These are phyloP conservation scores for Candida railenensis DNA, from an alignment of 805 yeast species.

Conservation along the genomic window DNA sequence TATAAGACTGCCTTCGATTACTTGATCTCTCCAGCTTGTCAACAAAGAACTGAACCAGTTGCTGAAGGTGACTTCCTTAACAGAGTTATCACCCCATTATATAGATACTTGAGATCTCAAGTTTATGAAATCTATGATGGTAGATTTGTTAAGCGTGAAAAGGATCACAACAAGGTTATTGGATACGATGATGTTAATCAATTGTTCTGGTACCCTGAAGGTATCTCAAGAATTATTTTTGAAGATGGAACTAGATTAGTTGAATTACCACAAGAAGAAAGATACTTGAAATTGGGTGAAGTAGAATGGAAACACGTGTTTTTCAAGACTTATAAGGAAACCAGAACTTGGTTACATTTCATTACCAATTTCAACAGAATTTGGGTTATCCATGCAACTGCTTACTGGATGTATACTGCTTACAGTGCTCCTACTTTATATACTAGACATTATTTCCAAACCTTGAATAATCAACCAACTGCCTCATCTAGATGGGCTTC, in stretches of 20 bases:
- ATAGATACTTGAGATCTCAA: slow-evolving; percentile 74
- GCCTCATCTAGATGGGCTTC: slow-evolving; percentile 93
- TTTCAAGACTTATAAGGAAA: slow-evolving; percentile 93
- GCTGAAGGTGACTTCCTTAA: slow-evolving; percentile 91
- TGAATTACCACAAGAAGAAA: slow-evolving; percentile 85
- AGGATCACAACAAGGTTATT: slow-evolving; percentile 74
- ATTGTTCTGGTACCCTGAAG: slow-evolving; percentile 99
- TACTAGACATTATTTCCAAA: slow-evolving; percentile 82
- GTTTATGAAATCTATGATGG: slow-evolving; percentile 81
- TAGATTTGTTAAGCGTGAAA: slow-evolving; percentile 80
- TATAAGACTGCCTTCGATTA: slow-evolving; percentile 95
- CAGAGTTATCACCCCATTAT: slow-evolving; percentile 89
- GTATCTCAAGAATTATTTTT: slow-evolving; percentile 86
- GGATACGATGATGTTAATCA: slow-evolving; percentile 99
- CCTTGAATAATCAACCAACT: slow-evolving; percentile 80
- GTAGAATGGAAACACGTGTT: slow-evolving; percentile 90
- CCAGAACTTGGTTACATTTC: slow-evolving; percentile 96
- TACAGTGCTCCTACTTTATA: slow-evolving; percentile 90
- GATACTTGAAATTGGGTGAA: slow-evolving; percentile 87
- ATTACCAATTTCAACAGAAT: slow-evolving; percentile 96
- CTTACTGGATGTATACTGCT: slow-evolving; percentile 94
- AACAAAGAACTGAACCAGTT: slow-evolving; percentile 78
- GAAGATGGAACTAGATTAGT: slow-evolving; percentile 92
- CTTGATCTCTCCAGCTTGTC: slow-evolving; percentile 84
- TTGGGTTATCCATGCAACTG: slow-evolving; percentile 88